Conservation (phyloP, 371 early-diverging fungal species). For the Actinomortierella wolfii region DNA sequence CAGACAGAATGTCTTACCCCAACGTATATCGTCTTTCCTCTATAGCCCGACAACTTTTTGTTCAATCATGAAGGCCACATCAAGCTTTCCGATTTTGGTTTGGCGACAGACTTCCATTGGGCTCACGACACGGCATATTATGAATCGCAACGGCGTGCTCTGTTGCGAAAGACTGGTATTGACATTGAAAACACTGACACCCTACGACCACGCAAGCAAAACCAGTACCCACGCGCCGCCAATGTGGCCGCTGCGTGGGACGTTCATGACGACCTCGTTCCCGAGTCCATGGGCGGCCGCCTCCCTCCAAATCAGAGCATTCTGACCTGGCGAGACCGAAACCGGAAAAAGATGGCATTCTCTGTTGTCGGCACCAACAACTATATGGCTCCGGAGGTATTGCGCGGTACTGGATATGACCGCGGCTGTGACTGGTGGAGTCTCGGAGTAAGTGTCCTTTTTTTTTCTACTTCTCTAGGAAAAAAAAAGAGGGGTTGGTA, state of each 20-base stretch:
- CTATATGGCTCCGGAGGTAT: slow-evolving; percentile 83
- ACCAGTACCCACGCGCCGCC: slow-evolving; percentile 8
- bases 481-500: no score
- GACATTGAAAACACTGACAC: slow-evolving; percentile 54
- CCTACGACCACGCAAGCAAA: slow-evolving; percentile 36
- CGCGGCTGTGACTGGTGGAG: slow-evolving; percentile 78
- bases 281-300: slow-evolving; percentile 30
- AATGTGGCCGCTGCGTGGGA: slow-evolving; percentile 31
- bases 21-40: neutral
- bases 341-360: slow-evolving; percentile 62
- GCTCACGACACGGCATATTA: slow-evolving; percentile 60
- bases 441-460: slow-evolving; percentile 49
- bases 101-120: slow-evolving; percentile 71
- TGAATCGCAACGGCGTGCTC: slow-evolving; percentile 53
- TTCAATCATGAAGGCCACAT: slow-evolving; percentile 76
- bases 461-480: slow-evolving; percentile 1
- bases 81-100: slow-evolving; percentile 78
- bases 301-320: slow-evolving; percentile 57
- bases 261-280: slow-evolving; percentile 31
- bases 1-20: neutral
- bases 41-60: slow-evolving; percentile 48
- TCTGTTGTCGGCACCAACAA: slow-evolving; percentile 88
- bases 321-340: slow-evolving; percentile 59
- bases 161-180: slow-evolving; percentile 51
- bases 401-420: slow-evolving; percentile 63